These are phyloP conservation scores for Neocatenulostroma microsporum DNA, from an alignment of 2,329 filamentous ascomycete species.

Conservation along the genomic window DNA sequence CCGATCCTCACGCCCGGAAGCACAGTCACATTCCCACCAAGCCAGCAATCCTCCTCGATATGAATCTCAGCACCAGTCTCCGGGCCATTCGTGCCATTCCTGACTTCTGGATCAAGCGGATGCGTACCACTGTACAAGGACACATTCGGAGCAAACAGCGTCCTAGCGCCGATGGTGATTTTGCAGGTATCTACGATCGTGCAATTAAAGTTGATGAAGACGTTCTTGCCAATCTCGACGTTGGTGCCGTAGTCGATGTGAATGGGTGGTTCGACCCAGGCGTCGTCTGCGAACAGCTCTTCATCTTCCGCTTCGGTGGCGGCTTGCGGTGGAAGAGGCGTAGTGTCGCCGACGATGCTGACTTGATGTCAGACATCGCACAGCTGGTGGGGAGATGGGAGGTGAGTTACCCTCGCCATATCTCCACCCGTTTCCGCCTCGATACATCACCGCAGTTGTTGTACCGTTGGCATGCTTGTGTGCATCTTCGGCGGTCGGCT, in stretches of 20 bases:
- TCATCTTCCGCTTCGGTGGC: conserved; percentile 57
- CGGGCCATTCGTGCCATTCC: conserved; percentile 67
- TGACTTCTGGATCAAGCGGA: conserved; percentile 64
- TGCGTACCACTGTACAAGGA: conserved; percentile 68
- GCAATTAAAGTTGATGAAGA: conserved; percentile 70
- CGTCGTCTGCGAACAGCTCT: conserved; percentile 53
- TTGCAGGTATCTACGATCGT: conserved; percentile 69
- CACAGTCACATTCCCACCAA: conserved; percentile 63
- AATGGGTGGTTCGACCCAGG: conserved; percentile 64
- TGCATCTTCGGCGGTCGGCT: conserved; percentile 56
- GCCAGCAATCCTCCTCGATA: conserved; percentile 75
- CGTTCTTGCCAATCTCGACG: conserved; percentile 59
- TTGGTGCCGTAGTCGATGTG: conserved; percentile 73
- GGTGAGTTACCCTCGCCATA: conserved; percentile 62
- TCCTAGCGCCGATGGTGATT: conserved; percentile 68
- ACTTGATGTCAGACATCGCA: not conserved
- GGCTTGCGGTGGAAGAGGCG: conserved; percentile 54
- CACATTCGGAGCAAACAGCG: conserved; percentile 71
- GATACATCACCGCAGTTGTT: conserved; percentile 54
- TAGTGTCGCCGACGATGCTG: conserved; percentile 57
- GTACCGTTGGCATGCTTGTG: conserved; percentile 53
- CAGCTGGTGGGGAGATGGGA: not conserved
- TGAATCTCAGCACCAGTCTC: conserved; percentile 66
- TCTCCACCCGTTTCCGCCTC: conserved; percentile 55
- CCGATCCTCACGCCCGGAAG: conserved; percentile 74